A percentile compares a stretch with the other conserved stretches of the same genome.
Evolutionary conservation across 2,329 filamentous ascomycete species (phyloP).

Genomic region (Capronia americana): DNA sequence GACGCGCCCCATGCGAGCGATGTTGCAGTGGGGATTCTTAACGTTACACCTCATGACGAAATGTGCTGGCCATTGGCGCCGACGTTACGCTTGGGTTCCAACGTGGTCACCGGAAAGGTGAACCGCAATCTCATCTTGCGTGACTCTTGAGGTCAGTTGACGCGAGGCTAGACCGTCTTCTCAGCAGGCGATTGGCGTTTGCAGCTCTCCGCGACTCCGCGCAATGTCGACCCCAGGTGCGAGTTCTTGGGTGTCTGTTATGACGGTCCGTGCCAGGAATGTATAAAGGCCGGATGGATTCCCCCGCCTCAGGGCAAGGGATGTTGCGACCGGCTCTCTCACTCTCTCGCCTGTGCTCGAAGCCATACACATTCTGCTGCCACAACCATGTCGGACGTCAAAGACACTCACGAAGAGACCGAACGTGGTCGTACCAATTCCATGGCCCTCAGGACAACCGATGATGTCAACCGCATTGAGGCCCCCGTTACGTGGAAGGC

Average conservation of each 20-base stretch:
- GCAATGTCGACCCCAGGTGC: slow-evolving; percentile 2
- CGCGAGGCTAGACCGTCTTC: slow-evolving; percentile 1
- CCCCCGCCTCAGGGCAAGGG: neutral
- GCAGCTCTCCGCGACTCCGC: slow-evolving; percentile 5
- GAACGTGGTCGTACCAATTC: slow-evolving; percentile 12
- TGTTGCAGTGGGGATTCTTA: slow-evolving; percentile 13
- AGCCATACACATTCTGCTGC: neutral
- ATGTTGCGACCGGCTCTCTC: neutral
- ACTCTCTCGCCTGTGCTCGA: neutral
- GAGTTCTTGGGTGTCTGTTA: slow-evolving; percentile 1
- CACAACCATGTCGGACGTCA: slow-evolving; percentile 11
- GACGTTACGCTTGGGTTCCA: slow-evolving; percentile 8
- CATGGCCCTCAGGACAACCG: slow-evolving; percentile 27
- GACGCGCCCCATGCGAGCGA: neutral
- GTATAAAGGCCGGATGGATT: slow-evolving; percentile 9
- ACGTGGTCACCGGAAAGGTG: neutral
- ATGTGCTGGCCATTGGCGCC: neutral
- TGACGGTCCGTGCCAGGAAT: slow-evolving; percentile 10
- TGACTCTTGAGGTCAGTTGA: slow-evolving; percentile 5
- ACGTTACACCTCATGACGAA: slow-evolving; percentile 16
- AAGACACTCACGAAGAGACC: slow-evolving; percentile 2
- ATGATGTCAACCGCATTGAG: slow-evolving; percentile 62
- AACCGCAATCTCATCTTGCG: slow-evolving; percentile 8
- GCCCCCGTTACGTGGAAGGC: slow-evolving; percentile 65
- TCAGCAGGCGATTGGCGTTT: neutral